phyloP scores from a whole-genome alignment of 2,329 filamentous ascomycete species.

The Teratosphaeria gauchensis region DNA sequence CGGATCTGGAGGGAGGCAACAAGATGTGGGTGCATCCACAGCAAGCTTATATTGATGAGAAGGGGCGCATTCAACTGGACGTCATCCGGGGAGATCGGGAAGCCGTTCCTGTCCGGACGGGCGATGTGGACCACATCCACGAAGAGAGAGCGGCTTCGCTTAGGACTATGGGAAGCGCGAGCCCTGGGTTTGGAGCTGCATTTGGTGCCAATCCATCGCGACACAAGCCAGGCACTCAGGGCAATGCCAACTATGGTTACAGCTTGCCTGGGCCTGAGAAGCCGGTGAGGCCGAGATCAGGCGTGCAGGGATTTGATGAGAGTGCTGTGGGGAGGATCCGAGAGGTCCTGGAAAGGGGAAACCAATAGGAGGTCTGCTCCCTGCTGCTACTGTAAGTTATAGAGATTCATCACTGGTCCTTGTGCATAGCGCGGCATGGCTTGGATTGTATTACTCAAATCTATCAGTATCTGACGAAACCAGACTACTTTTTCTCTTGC shows the following conservation, averaged over 20 bases:
- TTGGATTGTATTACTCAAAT: too few species aligned
- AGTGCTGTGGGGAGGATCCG: not conserved
- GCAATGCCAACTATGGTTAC: not conserved
- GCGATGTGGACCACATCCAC: slow-evolving; percentile 17
- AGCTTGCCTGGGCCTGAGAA: not conserved
- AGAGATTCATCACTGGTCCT: not conserved
- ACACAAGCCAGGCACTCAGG: not conserved
- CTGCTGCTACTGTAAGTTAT: not conserved
- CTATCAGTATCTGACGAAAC: too few species aligned
- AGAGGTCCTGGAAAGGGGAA: not conserved
- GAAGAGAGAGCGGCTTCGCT: slow-evolving; percentile 5
- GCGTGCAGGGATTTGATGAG: not conserved
- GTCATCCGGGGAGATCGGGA: slow-evolving; percentile 21
- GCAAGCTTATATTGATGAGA: slow-evolving; percentile 36
- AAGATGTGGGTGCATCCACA: slow-evolving; percentile 44
- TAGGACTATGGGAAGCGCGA: not conserved
- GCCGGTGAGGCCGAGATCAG: not conserved
- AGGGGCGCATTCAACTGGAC: slow-evolving; percentile 34
- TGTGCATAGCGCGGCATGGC: not conserved
- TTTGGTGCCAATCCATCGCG: not conserved
- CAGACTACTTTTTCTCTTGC: too few species aligned
- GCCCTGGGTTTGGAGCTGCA: not conserved
- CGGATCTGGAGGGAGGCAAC: slow-evolving; percentile 39
- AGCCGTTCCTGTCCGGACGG: slow-evolving; percentile 24
- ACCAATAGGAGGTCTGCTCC: not conserved